These are phyloP conservation scores for Claviceps humidiphila DNA, from an alignment of 2,329 filamentous ascomycete species.

Conservation along the genomic window DNA sequence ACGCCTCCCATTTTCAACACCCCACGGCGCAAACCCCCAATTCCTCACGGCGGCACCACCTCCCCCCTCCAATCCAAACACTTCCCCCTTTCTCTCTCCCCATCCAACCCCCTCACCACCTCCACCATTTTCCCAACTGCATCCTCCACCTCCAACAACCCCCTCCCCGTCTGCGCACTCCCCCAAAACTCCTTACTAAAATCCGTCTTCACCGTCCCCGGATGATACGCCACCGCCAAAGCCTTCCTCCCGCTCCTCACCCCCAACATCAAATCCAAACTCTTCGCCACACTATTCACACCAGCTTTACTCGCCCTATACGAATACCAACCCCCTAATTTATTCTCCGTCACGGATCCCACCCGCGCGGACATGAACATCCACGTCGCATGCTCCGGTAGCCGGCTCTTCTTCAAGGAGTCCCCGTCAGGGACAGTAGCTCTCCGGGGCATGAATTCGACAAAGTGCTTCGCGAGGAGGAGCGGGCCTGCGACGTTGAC, in stretches of 20 bases:
- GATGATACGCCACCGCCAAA: constrained; percentile 59
- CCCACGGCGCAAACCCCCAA: neutral
- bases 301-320: constrained; percentile 67
- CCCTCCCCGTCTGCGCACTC: constrained; percentile 41
- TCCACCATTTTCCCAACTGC: constrained; percentile 51
- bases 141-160: constrained; percentile 54
- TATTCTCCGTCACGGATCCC: constrained; percentile 60
- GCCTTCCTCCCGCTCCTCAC: constrained; percentile 46
- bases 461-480: constrained; percentile 65
- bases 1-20: too few relatives aligned
- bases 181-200: constrained; percentile 62
- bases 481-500: constrained; percentile 65
- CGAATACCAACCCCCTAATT: constrained; percentile 66
- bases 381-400: constrained; percentile 47
- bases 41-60: constrained; percentile 42
- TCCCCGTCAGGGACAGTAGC: constrained; percentile 16
- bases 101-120: constrained; percentile 37
- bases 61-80: constrained; percentile 60
- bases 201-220: constrained; percentile 67
- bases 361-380: constrained; percentile 69
- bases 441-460: constrained; percentile 51
- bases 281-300: constrained; percentile 58
- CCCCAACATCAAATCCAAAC: constrained; percentile 54
- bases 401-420: neutral
- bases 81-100: constrained; percentile 39